Conservation (phyloP, 2,329 filamentous ascomycete genomes). For the Talaromyces atroroseus region DNA sequence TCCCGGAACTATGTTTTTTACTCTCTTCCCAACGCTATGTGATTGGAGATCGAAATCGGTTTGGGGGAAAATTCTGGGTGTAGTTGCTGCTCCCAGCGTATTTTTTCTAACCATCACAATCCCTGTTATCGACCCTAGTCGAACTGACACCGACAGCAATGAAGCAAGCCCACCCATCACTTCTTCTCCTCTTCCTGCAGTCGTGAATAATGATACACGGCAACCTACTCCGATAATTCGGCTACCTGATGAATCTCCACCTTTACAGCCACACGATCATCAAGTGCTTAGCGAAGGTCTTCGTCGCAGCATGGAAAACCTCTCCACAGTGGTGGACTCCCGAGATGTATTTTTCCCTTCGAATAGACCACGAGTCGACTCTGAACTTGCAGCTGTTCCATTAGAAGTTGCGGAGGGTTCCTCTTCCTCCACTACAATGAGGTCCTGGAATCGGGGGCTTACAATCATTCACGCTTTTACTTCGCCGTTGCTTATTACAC, state of each 20-base stretch:
- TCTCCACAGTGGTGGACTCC: neutral
- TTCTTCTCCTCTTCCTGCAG: conserved; percentile 19
- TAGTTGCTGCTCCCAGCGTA: conserved; percentile 83
- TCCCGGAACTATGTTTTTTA: conserved; percentile 64
- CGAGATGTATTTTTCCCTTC: neutral
- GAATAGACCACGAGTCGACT: conserved; percentile 30
- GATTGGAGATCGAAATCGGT: conserved; percentile 75
- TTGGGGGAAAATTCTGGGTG: conserved; percentile 76
- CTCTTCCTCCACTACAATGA: conserved; percentile 24
- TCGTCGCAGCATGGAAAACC: neutral
- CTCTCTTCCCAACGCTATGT: conserved; percentile 80
- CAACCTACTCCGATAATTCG: conserved; percentile 23
- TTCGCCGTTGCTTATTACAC: conserved; percentile 74
- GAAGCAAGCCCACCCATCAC: neutral
- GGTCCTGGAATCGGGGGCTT: conserved; percentile 87
- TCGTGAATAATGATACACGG: conserved; percentile 26
- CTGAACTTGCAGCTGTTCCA: conserved; percentile 31
- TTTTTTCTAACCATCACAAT: conserved; percentile 85
- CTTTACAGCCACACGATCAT: conserved; percentile 20
- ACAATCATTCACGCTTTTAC: conserved; percentile 79
- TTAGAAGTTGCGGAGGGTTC: conserved; percentile 19
- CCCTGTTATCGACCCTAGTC: conserved; percentile 75
- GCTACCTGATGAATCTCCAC: conserved; percentile 34
- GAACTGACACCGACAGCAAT: conserved; percentile 41
- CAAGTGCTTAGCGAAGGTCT: neutral